A percentile compares a stretch with the other conserved stretches of the same genome.
Evolutionary conservation across 2,329 filamentous ascomycete species (phyloP).

Genomic region (Aureobasidium sp.): DNA sequence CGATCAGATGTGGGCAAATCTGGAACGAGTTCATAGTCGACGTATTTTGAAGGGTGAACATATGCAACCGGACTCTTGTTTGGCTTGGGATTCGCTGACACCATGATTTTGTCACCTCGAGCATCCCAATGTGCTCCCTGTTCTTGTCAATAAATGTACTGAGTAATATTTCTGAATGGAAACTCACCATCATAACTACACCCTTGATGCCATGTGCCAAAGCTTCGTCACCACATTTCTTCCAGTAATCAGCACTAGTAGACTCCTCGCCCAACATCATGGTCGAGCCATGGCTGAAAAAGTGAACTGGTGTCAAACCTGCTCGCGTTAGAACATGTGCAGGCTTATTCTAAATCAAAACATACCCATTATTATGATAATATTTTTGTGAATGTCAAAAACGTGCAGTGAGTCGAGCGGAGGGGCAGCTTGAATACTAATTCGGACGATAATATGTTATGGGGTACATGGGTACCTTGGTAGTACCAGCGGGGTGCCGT

Average conservation of each 20-base stretch:
- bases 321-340: too few relatives aligned
- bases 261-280: constrained; percentile 63
- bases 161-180: too few relatives aligned
- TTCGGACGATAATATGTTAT: too few relatives aligned
- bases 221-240: constrained; percentile 54
- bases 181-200: constrained; percentile 53
- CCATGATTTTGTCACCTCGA: constrained; percentile 46
- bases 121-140: constrained; percentile 61
- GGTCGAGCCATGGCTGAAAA: constrained; percentile 63
- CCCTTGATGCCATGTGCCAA: constrained; percentile 51
- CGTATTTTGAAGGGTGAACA: constrained; percentile 57
- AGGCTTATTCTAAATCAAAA: too few relatives aligned
- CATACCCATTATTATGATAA: too few relatives aligned
- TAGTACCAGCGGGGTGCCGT: too few relatives aligned
- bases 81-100: constrained; percentile 52
- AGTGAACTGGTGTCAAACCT: too few relatives aligned
- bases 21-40: constrained; percentile 51
- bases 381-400: too few relatives aligned
- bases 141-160: neutral
- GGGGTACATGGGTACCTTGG: too few relatives aligned
- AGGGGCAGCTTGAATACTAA: too few relatives aligned
- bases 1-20: constrained; percentile 46
- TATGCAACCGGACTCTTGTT: constrained; percentile 56
- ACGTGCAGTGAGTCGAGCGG: too few relatives aligned
- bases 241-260: constrained; percentile 55